Percentiles rank a stretch among this genome's conserved stretches.
Conservation (phyloP, 1,284 basidiomycete species). For the Cystobasidium slooffiae region DNA sequence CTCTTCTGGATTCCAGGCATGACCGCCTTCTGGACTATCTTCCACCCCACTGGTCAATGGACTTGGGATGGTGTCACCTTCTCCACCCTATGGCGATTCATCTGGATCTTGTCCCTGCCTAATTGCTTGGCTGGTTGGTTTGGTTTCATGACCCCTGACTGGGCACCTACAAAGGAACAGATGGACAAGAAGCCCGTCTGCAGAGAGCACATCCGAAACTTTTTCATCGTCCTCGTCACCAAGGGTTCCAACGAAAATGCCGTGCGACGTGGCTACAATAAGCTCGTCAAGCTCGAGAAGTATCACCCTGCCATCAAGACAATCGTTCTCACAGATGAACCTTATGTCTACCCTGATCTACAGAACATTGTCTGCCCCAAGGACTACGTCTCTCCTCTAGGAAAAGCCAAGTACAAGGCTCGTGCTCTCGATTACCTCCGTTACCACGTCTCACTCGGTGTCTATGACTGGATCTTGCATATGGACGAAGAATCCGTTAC, state of each 20-base stretch:
- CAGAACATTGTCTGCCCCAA: constrained; percentile 59
- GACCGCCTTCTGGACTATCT: constrained; percentile 57
- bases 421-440: constrained; percentile 60
- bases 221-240: constrained; percentile 59
- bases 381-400: constrained; percentile 58
- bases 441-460: constrained; percentile 57
- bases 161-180: constrained; percentile 52
- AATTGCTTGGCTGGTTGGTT: constrained; percentile 58
- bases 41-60: constrained; percentile 56
- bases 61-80: constrained; percentile 57
- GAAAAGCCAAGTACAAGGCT: constrained; percentile 60
- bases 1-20: constrained; percentile 56
- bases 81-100: constrained; percentile 57
- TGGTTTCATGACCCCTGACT: constrained; percentile 58
- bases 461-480: constrained; percentile 59
- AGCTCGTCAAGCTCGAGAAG: constrained; percentile 58
- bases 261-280: constrained; percentile 57
- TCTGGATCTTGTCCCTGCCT: constrained; percentile 58
- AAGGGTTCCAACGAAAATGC: constrained; percentile 59
- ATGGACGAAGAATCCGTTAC: constrained; percentile 59
- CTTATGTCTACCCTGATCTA: constrained; percentile 58
- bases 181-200: constrained; percentile 57
- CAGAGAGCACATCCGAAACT: constrained; percentile 58
- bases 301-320: constrained; percentile 58
- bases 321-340: constrained; percentile 59